Percentiles rank a stretch among this genome's conserved stretches.
Conservation (phyloP, 164 flowering plant species). For the Piper betle region DNA sequence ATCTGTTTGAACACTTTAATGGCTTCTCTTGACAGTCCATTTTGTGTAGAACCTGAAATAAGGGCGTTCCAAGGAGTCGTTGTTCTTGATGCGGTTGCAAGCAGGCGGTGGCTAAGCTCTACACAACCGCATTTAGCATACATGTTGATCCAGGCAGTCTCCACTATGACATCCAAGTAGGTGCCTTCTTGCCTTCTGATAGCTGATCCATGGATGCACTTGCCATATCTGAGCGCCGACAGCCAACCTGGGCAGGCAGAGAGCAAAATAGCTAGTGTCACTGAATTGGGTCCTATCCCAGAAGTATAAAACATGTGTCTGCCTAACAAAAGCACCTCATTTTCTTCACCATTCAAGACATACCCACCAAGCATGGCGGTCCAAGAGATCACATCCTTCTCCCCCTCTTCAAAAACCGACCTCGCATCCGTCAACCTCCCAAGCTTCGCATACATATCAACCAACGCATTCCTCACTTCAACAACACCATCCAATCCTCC, state of each 20-base stretch:
- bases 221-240: constrained; percentile 26
- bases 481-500: constrained; percentile 21
- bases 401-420: constrained; percentile 30
- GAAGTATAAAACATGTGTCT: constrained; percentile 49
- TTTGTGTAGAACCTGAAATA: constrained; percentile 45
- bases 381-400: constrained; percentile 71
- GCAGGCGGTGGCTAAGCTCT: constrained; percentile 30
- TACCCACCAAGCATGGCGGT: constrained; percentile 56
- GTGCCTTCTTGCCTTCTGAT: constrained; percentile 21
- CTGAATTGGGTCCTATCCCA: constrained; percentile 45
- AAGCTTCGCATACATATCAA: constrained; percentile 70
- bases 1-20: constrained; percentile 47
- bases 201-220: constrained; percentile 55
- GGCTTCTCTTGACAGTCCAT: constrained; percentile 38
- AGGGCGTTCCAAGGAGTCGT: constrained; percentile 65
- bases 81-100: constrained; percentile 26
- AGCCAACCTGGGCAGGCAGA: constrained; percentile 37
- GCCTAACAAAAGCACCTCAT: constrained; percentile 33
- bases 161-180: constrained; percentile 40
- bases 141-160: constrained; percentile 57
- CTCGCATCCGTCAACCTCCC: constrained; percentile 46
- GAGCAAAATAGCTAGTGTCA: constrained; percentile 50
- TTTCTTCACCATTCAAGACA: constrained; percentile 26
- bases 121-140: constrained; percentile 48
- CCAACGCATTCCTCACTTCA: constrained; percentile 42